A percentile compares a stretch with the other conserved stretches of the same genome.
These are phyloP conservation scores for Calonectria naviculata DNA, from an alignment of 2,329 filamentous ascomycete genomes.

Conservation along the genomic window DNA sequence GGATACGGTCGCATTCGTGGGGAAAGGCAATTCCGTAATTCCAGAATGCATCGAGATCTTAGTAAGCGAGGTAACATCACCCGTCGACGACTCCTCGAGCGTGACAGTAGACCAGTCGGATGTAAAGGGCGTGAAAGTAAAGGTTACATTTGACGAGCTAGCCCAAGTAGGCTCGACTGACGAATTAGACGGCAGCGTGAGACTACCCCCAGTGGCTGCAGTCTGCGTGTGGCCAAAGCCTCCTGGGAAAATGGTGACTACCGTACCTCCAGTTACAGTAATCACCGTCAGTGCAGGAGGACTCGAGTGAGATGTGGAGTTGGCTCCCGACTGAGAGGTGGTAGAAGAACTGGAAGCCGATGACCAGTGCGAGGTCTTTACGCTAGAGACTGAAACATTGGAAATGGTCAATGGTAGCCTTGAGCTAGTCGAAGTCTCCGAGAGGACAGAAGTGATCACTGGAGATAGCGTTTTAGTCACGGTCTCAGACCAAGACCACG, in stretches of 20 bases:
- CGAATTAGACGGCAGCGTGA: slow-evolving; percentile 11
- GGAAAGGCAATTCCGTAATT: background rate
- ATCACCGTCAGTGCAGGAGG: slow-evolving; percentile 9
- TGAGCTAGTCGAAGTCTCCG: background rate
- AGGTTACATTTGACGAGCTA: slow-evolving; percentile 14
- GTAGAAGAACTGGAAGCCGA: slow-evolving; percentile 15
- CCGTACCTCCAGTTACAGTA: slow-evolving; percentile 24
- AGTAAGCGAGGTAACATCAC: background rate
- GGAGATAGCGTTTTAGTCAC: background rate
- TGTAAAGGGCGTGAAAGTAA: slow-evolving; percentile 13
- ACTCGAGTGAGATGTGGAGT: background rate
- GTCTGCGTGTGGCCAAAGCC: slow-evolving; percentile 20
- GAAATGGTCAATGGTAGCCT: background rate
- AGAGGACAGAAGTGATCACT: background rate
- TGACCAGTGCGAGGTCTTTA: background rate
- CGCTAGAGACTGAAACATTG: background rate
- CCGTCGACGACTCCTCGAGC: slow-evolving; percentile 8
- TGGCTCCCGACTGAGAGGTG: slow-evolving; percentile 21
- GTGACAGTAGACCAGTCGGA: slow-evolving; percentile 32
- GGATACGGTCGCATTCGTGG: background rate
- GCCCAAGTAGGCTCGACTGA: slow-evolving; percentile 11
- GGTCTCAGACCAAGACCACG: background rate
- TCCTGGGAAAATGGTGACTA: slow-evolving; percentile 32
- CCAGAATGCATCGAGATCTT: slow-evolving; percentile 8
- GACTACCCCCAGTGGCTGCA: background rate